Evolutionary conservation across 768 basidiomycete genomes (phyloP), one percentile per base, ranked within the genome.

Genomic region (Suillus bovinus): DNA sequence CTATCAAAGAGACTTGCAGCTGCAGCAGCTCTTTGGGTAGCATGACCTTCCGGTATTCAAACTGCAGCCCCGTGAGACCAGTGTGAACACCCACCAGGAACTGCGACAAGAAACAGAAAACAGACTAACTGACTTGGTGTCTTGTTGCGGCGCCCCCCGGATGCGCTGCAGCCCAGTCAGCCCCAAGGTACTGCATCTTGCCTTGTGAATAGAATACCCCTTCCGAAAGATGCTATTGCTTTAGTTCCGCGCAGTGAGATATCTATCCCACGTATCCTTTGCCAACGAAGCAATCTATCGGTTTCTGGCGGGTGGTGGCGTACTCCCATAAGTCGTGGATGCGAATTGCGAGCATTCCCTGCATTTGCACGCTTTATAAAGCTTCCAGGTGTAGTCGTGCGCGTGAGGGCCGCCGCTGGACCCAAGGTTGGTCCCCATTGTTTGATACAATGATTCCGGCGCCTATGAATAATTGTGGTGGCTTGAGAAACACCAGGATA

Each of bases 61-160:
- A 41, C 27, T 20, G 27, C 55, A 63, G 24, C 38, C 46, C 61
- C 33, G 41, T 36, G 60, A 42, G 7, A 44, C 17, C 36, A 29
- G 46, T 17, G 31, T 27, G 61, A 38, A 50, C 47, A 16, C 9
- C 31, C 44, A 22, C 13, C 29, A 29, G 11, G 11, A 20, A 52
- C n/a, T 17, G 33, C 8, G 33, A 29, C 58, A 59, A 53, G 59
- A 55, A 0, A n/a, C n/a, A n/a, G n/a, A n/a, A n/a, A n/a, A n/a
- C n/a, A 10, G 42, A 73, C 80, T 59, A 33, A 74, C 79, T 62
- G 69, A 74, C 69, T 80, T 80, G 13, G 77, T 80, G 13, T 76
- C 78, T 41, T n/a, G 79, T 68, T 57, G n/a, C 72, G 70, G n/a
- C 69, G 61, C 61, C 70, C 61, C 10, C 10, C 8, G 33, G 33